These are phyloP conservation scores for Nakazawaea ishiwadae DNA, from an alignment of 805 yeast genomes.

Conservation along the genomic window DNA sequence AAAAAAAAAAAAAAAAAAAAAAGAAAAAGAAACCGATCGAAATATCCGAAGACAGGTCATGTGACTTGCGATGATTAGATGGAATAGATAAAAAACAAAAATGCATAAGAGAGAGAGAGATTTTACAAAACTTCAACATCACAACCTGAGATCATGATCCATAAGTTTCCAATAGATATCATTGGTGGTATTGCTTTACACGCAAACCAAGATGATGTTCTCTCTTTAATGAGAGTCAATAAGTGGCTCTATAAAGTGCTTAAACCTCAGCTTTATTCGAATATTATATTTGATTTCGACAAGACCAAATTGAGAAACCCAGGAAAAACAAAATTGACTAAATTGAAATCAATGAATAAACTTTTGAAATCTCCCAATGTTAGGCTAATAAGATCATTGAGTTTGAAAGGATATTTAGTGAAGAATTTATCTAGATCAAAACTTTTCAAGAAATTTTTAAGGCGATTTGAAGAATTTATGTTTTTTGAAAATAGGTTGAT, in stretches of 20 bases:
- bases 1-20: not conserved
- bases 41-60: constrained; percentile 1
- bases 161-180: not conserved
- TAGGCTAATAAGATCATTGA: not conserved
- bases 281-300: constrained; percentile 8
- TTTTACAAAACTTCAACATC: not conserved
- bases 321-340: not conserved
- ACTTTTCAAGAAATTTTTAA: constrained; percentile 1
- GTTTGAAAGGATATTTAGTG: constrained; percentile 5
- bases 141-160: too few relatives aligned
- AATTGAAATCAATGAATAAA: constrained; percentile 1
- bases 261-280: not conserved
- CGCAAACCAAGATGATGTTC: constrained; percentile 3
- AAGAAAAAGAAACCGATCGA: not conserved
- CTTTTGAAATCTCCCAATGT: not conserved
- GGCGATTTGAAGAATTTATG: not conserved
- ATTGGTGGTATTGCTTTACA: not conserved
- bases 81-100: constrained; percentile 6
- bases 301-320: not conserved
- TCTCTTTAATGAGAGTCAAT: not conserved
- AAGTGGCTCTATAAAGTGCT: not conserved
- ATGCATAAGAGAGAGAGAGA: too few relatives aligned
- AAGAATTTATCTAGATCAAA: constrained; percentile 3
- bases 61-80: not conserved
- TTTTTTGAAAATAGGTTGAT: not conserved